A percentile compares a stretch with the other conserved stretches of the same genome.
Conservation (phyloP, 352 stramenopile species). For the Nothophytophthora sp. region DNA sequence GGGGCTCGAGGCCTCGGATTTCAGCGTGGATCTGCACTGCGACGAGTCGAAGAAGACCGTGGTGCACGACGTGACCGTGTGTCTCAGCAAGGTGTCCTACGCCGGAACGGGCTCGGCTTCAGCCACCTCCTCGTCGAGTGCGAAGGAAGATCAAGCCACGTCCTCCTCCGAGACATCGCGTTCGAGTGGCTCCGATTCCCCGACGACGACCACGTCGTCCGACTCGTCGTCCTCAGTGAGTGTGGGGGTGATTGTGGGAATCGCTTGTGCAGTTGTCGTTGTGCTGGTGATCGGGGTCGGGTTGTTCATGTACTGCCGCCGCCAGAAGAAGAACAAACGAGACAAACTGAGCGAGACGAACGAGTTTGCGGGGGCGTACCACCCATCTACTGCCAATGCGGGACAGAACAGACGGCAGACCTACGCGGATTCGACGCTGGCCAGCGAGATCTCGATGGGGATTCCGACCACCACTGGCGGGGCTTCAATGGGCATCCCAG, state of each 20-base stretch:
- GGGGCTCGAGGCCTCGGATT: conserved; percentile 28
- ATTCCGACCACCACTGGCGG: conserved; percentile 15
- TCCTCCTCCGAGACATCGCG: conserved; percentile 3
- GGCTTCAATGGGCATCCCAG: conserved; percentile 18
- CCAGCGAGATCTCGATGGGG: conserved; percentile 3
- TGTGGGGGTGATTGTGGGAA: conserved; percentile 17
- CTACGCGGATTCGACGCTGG: not conserved
- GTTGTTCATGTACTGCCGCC: conserved; percentile 18
- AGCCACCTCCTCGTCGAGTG: conserved; percentile 18
- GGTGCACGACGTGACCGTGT: conserved; percentile 26
- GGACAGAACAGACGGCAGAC: not conserved
- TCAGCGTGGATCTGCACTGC: conserved; percentile 20
- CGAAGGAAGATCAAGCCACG: conserved; percentile 9
- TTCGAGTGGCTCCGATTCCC: conserved; percentile 3
- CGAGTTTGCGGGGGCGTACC: conserved; percentile 15
- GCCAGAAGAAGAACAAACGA: conserved; percentile 2
- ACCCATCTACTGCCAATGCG: conserved; percentile 19
- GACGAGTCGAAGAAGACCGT: conserved; percentile 24
- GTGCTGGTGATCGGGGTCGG: conserved; percentile 12
- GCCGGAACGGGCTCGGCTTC: too few species aligned
- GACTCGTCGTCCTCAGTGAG: conserved; percentile 16
- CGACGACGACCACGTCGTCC: conserved; percentile 1
- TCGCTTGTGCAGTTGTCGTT: conserved; percentile 17
- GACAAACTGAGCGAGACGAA: conserved; percentile 9
- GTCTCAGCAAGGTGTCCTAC: conserved; percentile 11